Evolutionary conservation across 768 basidiomycete species (phyloP).

Genomic region (Pluteus cervinus): DNA sequence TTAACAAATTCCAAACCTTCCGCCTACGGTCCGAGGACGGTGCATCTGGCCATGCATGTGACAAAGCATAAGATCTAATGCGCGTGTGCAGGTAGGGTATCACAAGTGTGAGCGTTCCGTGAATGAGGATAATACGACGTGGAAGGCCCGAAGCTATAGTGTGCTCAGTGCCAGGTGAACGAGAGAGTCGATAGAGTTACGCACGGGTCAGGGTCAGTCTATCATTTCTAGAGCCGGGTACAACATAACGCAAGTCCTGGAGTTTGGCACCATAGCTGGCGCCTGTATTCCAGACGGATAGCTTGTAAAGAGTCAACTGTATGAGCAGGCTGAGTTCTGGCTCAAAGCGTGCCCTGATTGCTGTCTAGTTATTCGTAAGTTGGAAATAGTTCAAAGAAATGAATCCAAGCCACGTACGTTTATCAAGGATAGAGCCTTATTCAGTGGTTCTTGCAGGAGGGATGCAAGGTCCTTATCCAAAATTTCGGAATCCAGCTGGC

Average conservation of each 20-base stretch:
- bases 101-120: constrained; percentile 68
- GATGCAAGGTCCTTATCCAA: constrained; percentile 84
- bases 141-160: constrained; percentile 60
- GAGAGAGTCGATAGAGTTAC: constrained; percentile 18
- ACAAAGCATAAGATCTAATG: constrained; percentile 69
- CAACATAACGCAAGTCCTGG: constrained; percentile 66
- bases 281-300: constrained; percentile 77
- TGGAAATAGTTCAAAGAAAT: constrained; percentile 7
- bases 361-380: constrained; percentile 32
- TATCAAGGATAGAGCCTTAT: constrained; percentile 60
- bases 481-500: constrained; percentile 86
- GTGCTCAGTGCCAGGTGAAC: constrained; percentile 8
- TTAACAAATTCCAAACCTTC: constrained; percentile 66
- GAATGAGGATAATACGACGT: constrained; percentile 51
- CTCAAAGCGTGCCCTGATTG: constrained; percentile 57
- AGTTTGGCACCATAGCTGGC: constrained; percentile 80
- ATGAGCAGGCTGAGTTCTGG: constrained; percentile 71
- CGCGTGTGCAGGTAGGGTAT: constrained; percentile 77
- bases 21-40: constrained; percentile 74
- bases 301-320: constrained; percentile 68
- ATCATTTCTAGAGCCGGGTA: constrained; percentile 18
- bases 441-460: constrained; percentile 77
- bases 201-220: constrained; percentile 29
- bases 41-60: constrained; percentile 86
- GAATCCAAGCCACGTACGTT: constrained; percentile 40